Evolutionary conservation across 345 rosid species (phyloP), one percentile per base, ranked within the genome.

Genomic region (Eucalyptus fibrosa): DNA sequence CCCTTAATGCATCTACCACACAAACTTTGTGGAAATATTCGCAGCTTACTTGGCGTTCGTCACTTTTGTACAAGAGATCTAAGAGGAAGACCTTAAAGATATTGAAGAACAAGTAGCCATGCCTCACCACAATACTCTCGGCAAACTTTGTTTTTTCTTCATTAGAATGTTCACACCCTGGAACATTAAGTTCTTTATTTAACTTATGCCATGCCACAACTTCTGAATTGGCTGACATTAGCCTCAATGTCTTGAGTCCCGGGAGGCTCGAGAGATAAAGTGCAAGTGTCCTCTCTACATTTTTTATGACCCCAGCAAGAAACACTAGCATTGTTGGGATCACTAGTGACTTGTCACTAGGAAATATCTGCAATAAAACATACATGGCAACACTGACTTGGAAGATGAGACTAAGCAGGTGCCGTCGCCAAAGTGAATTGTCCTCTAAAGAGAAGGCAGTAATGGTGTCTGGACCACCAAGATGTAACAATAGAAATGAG

Each of bases 41-140:
- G 7, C 14, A 8, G 8, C 69, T 28, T n/a, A n/a, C 47, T 9
- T 45, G 10, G 47, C 47, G 11, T 45, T 45, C n/a, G n/a, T n/a
- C n/a, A n/a, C 47, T 8, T 9, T 45, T 45, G 9, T 8, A 8
- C 11, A 45, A 2, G 47, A 45, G 47, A 60, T 60, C 32, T 13
- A 7, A 0, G 69, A 62, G 0, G 18, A 62, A 30, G 72, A 30
- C 4, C 7, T 30, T 1, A n/a, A n/a, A n/a, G n/a, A n/a, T n/a
- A n/a, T 30, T 1, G 30, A 62, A 62, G 72, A 30, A 30, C 18
- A 5, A 10, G 34, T 62, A 62, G 30, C 34, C 34, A 13, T 62
- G 72, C 18, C 14, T 30, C 34, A 62, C 72, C 72, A 62, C 72
- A 6, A 13, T 15, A 32, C 72, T 62, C 4, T 62, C 34, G 0